Percentiles rank a stretch among this genome's conserved stretches.
These are phyloP conservation scores for Fusarium subtropicale DNA, from an alignment of 2,329 filamentous ascomycete species.

Conservation along the genomic window DNA sequence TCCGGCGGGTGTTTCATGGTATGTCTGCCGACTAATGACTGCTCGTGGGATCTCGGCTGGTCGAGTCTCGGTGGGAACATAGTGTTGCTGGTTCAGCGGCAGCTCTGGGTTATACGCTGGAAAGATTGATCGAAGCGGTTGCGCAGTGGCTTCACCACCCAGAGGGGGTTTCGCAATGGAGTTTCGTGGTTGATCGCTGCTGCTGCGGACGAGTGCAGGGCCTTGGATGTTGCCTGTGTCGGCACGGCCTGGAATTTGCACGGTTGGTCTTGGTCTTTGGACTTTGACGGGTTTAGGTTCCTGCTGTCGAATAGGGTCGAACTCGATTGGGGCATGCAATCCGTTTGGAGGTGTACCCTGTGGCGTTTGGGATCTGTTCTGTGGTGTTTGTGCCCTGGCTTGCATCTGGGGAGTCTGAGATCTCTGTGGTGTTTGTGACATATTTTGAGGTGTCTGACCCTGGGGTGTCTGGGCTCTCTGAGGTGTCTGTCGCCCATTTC, in stretches of 20 bases:
- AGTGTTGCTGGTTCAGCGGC: conserved; percentile 74
- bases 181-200: conserved; percentile 63
- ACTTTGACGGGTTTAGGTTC: conserved; percentile 46
- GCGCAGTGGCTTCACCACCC: conserved; percentile 50
- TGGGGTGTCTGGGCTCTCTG: conserved; percentile 47
- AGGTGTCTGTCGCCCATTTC: conserved; percentile 51
- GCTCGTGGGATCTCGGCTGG: conserved; percentile 72
- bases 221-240: conserved; percentile 64
- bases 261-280: conserved; percentile 56
- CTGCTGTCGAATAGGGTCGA: conserved; percentile 46
- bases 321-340: conserved; percentile 51
- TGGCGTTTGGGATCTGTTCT: not conserved
- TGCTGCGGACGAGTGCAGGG: conserved; percentile 59
- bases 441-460: conserved; percentile 44
- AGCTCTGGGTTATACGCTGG: conserved; percentile 77
- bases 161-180: conserved; percentile 69
- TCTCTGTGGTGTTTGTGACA: conserved; percentile 51
- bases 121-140: conserved; percentile 75
- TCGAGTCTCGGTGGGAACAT: conserved; percentile 74
- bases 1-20: conserved; percentile 51
- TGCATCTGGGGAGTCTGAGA: conserved; percentile 24
- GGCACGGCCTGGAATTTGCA: conserved; percentile 59
- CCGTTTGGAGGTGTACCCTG: conserved; percentile 26
- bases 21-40: conserved; percentile 74
- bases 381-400: conserved; percentile 37